Conservation (phyloP, 768 basidiomycete species). For the Rubroboletus satanas region DNA sequence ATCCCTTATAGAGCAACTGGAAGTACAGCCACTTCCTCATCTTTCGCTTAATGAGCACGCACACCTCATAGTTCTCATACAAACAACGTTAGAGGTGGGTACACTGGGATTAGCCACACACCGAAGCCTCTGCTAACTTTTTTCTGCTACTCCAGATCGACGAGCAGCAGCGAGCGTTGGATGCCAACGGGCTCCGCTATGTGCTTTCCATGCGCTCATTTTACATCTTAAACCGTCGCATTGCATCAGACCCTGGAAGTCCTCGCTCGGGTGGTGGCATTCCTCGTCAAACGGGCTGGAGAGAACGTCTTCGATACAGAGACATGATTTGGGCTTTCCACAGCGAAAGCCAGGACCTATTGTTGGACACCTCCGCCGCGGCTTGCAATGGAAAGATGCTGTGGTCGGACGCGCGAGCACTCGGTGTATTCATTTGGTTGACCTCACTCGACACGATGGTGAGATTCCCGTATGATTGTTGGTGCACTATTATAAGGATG, state of each 20-base stretch:
- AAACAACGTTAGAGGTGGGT: conserved; percentile 79
- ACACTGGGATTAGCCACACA: neutral
- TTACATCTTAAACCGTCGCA: conserved; percentile 73
- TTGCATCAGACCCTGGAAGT: conserved; percentile 45
- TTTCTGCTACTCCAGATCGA: conserved; percentile 58
- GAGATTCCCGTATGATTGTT: conserved; percentile 24
- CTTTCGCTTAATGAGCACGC: conserved; percentile 79
- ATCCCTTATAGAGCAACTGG: conserved; percentile 60
- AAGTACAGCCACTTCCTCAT: conserved; percentile 60
- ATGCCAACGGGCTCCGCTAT: conserved; percentile 90
- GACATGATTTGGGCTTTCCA: conserved; percentile 98
- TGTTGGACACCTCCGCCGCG: conserved; percentile 64
- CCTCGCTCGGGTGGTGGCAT: conserved; percentile 41
- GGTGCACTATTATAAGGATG: neutral
- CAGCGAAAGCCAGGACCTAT: conserved; percentile 87
- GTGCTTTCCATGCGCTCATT: conserved; percentile 90
- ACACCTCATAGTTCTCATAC: conserved; percentile 77
- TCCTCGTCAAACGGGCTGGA: conserved; percentile 49
- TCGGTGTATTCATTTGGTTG: conserved; percentile 89
- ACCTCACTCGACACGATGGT: conserved; percentile 77
- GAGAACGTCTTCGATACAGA: conserved; percentile 82
- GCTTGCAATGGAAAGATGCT: conserved; percentile 83
- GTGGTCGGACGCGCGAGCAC: conserved; percentile 83
- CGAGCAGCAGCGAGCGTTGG: conserved; percentile 84
- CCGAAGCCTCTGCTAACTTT: neutral